These are phyloP conservation scores for Pichia pseudocactophila DNA, from an alignment of 805 yeast genomes.

Conservation along the genomic window DNA sequence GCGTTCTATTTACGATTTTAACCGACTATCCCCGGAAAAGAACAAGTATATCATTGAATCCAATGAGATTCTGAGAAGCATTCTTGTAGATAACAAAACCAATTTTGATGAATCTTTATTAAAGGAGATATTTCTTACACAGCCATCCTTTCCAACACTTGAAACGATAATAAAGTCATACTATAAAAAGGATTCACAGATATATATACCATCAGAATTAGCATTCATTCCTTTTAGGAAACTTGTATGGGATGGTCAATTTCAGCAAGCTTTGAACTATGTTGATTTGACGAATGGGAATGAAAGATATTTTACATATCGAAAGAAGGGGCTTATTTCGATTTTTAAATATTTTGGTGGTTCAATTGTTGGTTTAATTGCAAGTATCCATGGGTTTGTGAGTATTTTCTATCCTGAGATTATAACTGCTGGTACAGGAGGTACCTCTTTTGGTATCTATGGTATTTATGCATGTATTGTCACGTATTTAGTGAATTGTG, in stretches of 20 bases:
- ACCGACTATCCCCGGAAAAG: slow-evolving; percentile 15
- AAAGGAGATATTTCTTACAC: slow-evolving; percentile 16
- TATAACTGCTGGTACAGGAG: slow-evolving; percentile 27
- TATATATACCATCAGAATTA: slow-evolving; percentile 27
- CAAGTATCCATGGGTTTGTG: slow-evolving; percentile 39
- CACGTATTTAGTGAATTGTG: slow-evolving; percentile 40
- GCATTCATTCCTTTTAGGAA: slow-evolving; percentile 59
- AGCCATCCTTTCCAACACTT: slow-evolving; percentile 21
- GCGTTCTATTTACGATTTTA: slow-evolving; percentile 17
- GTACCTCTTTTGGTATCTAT: slow-evolving; percentile 26
- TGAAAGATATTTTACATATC: slow-evolving; percentile 35
- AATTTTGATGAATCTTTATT: slow-evolving; percentile 17
- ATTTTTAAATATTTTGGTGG: slow-evolving; percentile 36
- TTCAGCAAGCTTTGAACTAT: slow-evolving; percentile 45
- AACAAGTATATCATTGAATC: slow-evolving; percentile 17
- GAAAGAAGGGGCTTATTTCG: slow-evolving; percentile 21
- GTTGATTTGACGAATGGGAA: slow-evolving; percentile 57
- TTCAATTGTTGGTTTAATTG: slow-evolving; percentile 32
- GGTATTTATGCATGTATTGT: slow-evolving; percentile 39
- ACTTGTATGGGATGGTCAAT: slow-evolving; percentile 49
- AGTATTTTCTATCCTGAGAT: slow-evolving; percentile 28
- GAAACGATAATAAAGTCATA: slow-evolving; percentile 20
- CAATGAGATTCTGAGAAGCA: slow-evolving; percentile 14
- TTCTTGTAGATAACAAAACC: slow-evolving; percentile 15
- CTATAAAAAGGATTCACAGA: slow-evolving; percentile 16